These are phyloP conservation scores for Amphirosellinia nigrospora DNA, from an alignment of 495 filamentous ascomycete genomes.

Conservation along the genomic window DNA sequence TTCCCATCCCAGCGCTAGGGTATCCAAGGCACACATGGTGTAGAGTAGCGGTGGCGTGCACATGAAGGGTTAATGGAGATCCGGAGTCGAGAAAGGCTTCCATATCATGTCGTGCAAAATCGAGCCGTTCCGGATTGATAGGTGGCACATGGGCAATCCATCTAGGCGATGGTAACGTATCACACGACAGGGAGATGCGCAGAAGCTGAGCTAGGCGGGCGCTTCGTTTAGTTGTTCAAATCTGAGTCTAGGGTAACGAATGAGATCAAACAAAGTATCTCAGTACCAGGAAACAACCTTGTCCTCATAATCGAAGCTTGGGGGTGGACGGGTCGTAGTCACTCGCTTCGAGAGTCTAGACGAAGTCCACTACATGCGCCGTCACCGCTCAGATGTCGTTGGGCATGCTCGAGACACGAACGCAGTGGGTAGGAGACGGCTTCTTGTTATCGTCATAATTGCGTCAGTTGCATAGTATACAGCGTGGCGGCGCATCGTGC, in stretches of 20 bases:
- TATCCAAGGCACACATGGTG: background rate
- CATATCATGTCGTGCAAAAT: background rate
- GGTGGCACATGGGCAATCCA: constrained; percentile 5
- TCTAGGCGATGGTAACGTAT: constrained; percentile 21
- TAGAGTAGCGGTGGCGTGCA: background rate
- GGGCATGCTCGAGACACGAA: background rate
- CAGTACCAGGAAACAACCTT: constrained; percentile 1
- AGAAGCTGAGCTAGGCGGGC: constrained; percentile 20
- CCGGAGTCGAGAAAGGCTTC: background rate
- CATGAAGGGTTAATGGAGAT: background rate
- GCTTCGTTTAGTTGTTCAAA: constrained; percentile 9
- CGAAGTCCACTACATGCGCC: background rate
- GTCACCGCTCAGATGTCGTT: background rate
- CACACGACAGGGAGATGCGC: constrained; percentile 18
- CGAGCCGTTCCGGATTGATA: constrained; percentile 1
- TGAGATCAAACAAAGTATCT: background rate
- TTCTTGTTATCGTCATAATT: background rate
- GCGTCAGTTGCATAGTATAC: constrained; percentile 8
- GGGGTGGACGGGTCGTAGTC: background rate
- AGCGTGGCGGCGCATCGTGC: background rate
- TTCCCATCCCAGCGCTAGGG: background rate
- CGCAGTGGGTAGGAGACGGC: no score
- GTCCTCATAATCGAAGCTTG: background rate
- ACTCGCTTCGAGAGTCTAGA: background rate
- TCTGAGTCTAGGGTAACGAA: constrained; percentile 4